These are phyloP conservation scores for Cutaneotrichosporon daszewskae DNA, from an alignment of 1,284 basidiomycete genomes.

Conservation along the genomic window DNA sequence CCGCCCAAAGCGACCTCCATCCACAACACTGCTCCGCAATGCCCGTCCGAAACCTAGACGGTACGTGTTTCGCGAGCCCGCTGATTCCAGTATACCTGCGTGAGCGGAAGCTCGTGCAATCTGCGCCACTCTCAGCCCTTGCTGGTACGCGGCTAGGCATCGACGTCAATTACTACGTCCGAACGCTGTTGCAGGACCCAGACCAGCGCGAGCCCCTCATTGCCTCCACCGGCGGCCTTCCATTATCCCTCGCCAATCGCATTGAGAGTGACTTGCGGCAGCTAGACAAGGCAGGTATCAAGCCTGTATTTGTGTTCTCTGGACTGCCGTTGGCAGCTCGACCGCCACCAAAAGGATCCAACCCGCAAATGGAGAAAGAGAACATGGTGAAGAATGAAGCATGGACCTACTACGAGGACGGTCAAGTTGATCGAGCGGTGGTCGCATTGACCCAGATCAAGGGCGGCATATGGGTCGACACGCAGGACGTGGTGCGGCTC, in stretches of 20 bases:
- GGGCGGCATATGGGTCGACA: constrained; percentile 54
- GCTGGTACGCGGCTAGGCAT: constrained; percentile 93
- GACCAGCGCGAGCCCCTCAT: constrained; percentile 78
- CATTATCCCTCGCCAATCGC: constrained; percentile 72
- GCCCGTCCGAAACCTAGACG: constrained; percentile 40
- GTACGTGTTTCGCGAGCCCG: constrained; percentile 18
- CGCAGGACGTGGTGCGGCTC: constrained; percentile 88
- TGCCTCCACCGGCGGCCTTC: constrained; percentile 88
- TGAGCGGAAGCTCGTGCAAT: constrained; percentile 81
- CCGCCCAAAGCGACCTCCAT: too few relatives aligned
- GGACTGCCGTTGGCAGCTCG: constrained; percentile 59
- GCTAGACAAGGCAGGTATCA: constrained; percentile 86
- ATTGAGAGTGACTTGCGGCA: constrained; percentile 87
- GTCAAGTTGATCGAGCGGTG: constrained; percentile 78
- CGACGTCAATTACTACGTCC: constrained; percentile 88
- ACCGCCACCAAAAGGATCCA: constrained; percentile 60
- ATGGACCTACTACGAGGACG: constrained; percentile 84
- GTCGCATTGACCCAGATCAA: constrained; percentile 71
- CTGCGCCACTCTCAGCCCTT: constrained; percentile 73
- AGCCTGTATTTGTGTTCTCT: constrained; percentile 95
- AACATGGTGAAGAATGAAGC: constrained; percentile 56
- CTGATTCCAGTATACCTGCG: constrained; percentile 62
- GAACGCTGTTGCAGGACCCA: constrained; percentile 68
- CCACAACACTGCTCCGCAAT: constrained; percentile 16
- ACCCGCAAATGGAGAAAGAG: constrained; percentile 52